A percentile compares a stretch with the other conserved stretches of the same genome.
These are phyloP conservation scores for Debaryomyces maramus DNA, from an alignment of 805 yeast species.

Conservation along the genomic window DNA sequence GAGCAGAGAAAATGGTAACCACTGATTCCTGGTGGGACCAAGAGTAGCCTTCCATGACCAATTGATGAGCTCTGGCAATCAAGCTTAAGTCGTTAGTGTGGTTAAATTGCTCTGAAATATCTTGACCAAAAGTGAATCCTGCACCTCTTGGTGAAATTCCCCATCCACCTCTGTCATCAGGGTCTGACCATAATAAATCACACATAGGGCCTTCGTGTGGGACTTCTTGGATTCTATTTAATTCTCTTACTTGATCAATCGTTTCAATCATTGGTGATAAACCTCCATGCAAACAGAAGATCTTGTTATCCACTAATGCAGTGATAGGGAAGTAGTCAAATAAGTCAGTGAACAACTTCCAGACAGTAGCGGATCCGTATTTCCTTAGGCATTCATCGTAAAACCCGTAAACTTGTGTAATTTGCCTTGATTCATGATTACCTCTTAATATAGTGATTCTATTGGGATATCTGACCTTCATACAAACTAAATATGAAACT, in stretches of 20 bases:
- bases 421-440: conserved; percentile 93
- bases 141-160: conserved; percentile 98
- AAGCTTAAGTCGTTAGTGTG: conserved; percentile 82
- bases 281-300: conserved; percentile 94
- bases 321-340: conserved; percentile 93
- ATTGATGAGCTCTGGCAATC: conserved; percentile 93
- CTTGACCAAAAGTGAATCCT: conserved; percentile 97
- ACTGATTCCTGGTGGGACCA: conserved; percentile 95
- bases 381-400: conserved; percentile 94
- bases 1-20: conserved; percentile 92
- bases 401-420: conserved; percentile 94
- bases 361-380: conserved; percentile 88
- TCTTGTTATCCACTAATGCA: conserved; percentile 86
- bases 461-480: conserved; percentile 89
- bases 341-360: conserved; percentile 89
- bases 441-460: conserved; percentile 92
- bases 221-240: conserved; percentile 91
- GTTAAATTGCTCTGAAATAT: conserved; percentile 89
- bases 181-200: conserved; percentile 94
- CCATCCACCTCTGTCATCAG: conserved; percentile 98
- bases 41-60: conserved; percentile 95
- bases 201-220: conserved; percentile 99
- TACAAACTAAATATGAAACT: conserved; percentile 80
- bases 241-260: conserved; percentile 85
- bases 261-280: conserved; percentile 93